Conservation (phyloP, 2,329 filamentous ascomycete genomes). For the Colletotrichum sp. region DNA sequence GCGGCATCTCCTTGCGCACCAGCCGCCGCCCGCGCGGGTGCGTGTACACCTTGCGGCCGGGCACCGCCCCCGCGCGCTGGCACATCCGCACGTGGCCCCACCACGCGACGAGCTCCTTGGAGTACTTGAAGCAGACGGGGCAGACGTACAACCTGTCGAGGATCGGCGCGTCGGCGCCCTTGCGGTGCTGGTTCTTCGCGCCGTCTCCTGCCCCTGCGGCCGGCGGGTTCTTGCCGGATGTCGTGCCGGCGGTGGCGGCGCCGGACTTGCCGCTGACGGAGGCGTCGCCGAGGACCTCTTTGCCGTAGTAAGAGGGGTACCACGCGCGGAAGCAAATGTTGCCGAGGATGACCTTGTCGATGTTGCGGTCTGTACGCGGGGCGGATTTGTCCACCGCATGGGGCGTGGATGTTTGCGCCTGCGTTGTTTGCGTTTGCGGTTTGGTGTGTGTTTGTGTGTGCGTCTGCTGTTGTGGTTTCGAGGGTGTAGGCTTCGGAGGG, state of each 20-base stretch:
- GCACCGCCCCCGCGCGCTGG: slow-evolving; percentile 53
- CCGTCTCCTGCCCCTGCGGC: slow-evolving; percentile 13
- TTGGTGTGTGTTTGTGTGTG: slow-evolving; percentile 21
- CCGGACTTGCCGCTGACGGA: slow-evolving; percentile 25
- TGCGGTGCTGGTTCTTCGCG: slow-evolving; percentile 39
- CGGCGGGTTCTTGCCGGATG: not conserved
- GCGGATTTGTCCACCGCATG: slow-evolving; percentile 34
- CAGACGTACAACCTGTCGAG: slow-evolving; percentile 84
- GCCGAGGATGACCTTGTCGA: slow-evolving; percentile 86
- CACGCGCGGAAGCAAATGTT: slow-evolving; percentile 85
- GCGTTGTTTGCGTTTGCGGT: not conserved
- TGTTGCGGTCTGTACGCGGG: slow-evolving; percentile 70
- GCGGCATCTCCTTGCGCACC: slow-evolving; percentile 38
- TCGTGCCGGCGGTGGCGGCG: slow-evolving; percentile 12
- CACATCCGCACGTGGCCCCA: slow-evolving; percentile 64
- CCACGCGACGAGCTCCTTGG: slow-evolving; percentile 65
- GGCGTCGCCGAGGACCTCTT: slow-evolving; percentile 65
- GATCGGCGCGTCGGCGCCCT: slow-evolving; percentile 39
- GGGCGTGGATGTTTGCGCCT: slow-evolving; percentile 14
- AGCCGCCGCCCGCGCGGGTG: slow-evolving; percentile 55
- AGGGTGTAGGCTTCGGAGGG: slow-evolving; percentile 18
- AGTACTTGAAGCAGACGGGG: slow-evolving; percentile 93
- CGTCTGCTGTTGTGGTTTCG: slow-evolving; percentile 18
- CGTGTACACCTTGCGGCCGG: slow-evolving; percentile 77
- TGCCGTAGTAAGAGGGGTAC: slow-evolving; percentile 92